Evolutionary conservation across 176 grass and related monocot genomes (phyloP).

Genomic region (Carex littledalei): DNA sequence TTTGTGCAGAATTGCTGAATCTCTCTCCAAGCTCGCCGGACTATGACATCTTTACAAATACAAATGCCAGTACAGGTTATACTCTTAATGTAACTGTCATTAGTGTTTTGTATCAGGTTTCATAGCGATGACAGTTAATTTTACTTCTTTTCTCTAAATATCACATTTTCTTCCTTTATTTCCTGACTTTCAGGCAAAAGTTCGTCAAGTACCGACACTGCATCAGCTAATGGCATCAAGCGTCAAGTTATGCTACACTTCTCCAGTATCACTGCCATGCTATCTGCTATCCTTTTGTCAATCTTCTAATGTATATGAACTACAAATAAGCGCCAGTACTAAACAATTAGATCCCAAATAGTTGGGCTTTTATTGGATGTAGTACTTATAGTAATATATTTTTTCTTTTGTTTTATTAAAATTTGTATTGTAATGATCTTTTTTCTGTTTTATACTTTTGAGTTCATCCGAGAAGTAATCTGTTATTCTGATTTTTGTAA

Average conservation of each 20-base stretch:
- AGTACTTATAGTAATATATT: no score
- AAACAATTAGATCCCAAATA: no score
- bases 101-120: background rate
- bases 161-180: background rate
- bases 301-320: background rate
- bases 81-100: background rate
- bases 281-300: constrained; percentile 3
- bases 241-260: background rate
- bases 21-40: constrained; percentile 19
- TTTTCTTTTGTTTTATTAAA: background rate
- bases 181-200: background rate
- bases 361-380: no score
- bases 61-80: constrained; percentile 11
- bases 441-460: background rate
- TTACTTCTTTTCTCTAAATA: background rate
- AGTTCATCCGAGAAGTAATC: background rate
- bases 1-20: constrained; percentile 18
- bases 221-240: background rate
- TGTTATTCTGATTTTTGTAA: background rate
- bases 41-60: constrained; percentile 16
- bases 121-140: background rate
- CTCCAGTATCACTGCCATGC: background rate
- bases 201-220: background rate
- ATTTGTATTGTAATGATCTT: background rate
- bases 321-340: background rate